These are phyloP conservation scores for Pulveroboletus sp. DNA, from an alignment of 768 basidiomycete genomes.

Conservation along the genomic window DNA sequence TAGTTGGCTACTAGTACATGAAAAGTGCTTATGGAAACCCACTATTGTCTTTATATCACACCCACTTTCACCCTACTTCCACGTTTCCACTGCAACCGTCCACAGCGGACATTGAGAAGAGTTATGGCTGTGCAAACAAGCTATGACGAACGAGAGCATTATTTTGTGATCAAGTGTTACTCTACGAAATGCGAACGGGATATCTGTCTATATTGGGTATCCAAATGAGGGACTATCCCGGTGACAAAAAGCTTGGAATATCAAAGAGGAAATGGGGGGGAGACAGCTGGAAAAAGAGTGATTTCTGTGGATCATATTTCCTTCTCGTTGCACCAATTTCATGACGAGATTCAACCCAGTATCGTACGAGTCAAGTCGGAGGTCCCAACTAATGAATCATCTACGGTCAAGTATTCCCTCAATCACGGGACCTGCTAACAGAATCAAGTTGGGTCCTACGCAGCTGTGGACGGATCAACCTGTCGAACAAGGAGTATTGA, in stretches of 20 bases:
- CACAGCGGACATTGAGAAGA: too few species aligned
- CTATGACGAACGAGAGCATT: background rate
- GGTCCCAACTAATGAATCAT: background rate
- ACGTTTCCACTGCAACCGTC: background rate
- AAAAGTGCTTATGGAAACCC: too few species aligned
- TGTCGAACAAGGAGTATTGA: background rate
- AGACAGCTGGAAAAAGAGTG: too few species aligned
- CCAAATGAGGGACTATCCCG: background rate
- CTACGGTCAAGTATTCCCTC: constrained; percentile 10
- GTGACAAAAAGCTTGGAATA: background rate
- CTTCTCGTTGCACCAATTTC: background rate
- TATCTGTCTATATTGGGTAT: constrained; percentile 2
- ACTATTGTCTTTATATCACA: too few species aligned
- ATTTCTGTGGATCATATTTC: background rate
- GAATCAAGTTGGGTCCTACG: background rate
- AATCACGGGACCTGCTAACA: background rate
- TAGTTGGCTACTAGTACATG: too few species aligned
- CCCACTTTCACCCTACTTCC: too few species aligned
- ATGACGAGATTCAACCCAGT: constrained; percentile 3
- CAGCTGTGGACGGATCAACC: background rate
- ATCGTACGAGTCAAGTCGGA: background rate
- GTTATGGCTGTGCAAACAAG: background rate
- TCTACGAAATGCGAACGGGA: background rate
- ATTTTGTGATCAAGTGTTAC: background rate
- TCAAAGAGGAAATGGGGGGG: background rate